phyloP scores from a whole-genome alignment of 257 asterid species.

The Fraxinus cuspidata region DNA sequence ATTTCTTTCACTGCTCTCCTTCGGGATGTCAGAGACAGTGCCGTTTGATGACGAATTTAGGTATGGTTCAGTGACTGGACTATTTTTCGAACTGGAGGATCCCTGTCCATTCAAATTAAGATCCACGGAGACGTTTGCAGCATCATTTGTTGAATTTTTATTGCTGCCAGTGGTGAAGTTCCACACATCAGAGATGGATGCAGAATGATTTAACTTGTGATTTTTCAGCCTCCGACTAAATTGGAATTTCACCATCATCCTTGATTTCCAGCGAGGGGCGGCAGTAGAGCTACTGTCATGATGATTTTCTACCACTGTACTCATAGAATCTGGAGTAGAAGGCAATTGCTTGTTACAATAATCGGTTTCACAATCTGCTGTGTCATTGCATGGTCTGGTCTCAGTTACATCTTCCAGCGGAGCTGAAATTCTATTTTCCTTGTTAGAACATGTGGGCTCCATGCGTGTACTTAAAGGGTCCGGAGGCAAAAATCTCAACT shows the following conservation, averaged over 20 bases:
- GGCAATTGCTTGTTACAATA: neutral
- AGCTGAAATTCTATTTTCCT: neutral
- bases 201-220: slow-evolving; percentile 21
- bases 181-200: neutral
- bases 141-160: neutral
- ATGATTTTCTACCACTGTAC: neutral
- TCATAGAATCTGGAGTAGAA: neutral
- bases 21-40: neutral
- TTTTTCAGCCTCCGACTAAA: slow-evolving; percentile 37
- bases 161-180: neutral
- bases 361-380: slow-evolving; percentile 16
- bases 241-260: slow-evolving; percentile 29
- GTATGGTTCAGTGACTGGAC: neutral
- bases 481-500: slow-evolving; percentile 31
- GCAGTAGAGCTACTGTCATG: neutral
- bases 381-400: neutral
- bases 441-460: slow-evolving; percentile 26
- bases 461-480: neutral
- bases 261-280: slow-evolving; percentile 23
- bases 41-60: neutral
- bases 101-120: slow-evolving; percentile 4
- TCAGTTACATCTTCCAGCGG: neutral
- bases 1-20: slow-evolving; percentile 28
- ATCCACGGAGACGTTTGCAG: neutral
- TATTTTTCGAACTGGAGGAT: slow-evolving; percentile 15